Evolutionary conservation across 441 rosid genomes (phyloP).

Genomic region (Populus hybrid): DNA sequence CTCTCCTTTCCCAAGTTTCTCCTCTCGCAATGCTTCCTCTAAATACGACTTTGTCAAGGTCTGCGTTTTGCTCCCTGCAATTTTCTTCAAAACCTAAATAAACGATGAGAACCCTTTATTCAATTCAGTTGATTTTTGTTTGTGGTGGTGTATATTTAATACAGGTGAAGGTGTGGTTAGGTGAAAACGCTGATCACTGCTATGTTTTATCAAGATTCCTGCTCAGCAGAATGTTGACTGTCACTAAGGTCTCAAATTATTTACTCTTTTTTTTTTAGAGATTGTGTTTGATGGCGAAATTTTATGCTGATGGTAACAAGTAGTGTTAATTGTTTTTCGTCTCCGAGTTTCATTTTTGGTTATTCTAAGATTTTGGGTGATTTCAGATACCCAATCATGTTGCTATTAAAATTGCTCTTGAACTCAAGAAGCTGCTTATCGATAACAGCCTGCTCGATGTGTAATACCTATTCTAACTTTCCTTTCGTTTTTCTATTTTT

Average conservation of each 20-base stretch:
- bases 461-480: slow-evolving; percentile 37
- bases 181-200: slow-evolving; percentile 94
- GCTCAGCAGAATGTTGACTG: slow-evolving; percentile 94
- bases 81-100: neutral
- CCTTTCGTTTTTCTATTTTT: neutral
- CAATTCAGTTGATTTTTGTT: neutral
- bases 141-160: neutral
- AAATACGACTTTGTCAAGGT: slow-evolving; percentile 99
- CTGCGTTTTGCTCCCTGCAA: neutral
- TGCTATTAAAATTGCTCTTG: slow-evolving; percentile 92
- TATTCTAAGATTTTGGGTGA: slow-evolving; percentile 1
- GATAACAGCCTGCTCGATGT: slow-evolving; percentile 98
- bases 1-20: slow-evolving; percentile 46
- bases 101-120: neutral
- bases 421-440: slow-evolving; percentile 89
- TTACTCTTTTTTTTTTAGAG: neutral
- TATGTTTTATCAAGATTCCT: slow-evolving; percentile 94
- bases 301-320: neutral
- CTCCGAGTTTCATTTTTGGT: neutral
- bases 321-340: neutral
- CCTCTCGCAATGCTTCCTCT: slow-evolving; percentile 86
- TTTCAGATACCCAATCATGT: slow-evolving; percentile 94
- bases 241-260: slow-evolving; percentile 65
- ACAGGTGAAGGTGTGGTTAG: slow-evolving; percentile 97
- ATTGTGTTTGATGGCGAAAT: neutral